phyloP scores from a whole-genome alignment of 495 filamentous ascomycete species.

The Evansstolkia leycettana region DNA sequence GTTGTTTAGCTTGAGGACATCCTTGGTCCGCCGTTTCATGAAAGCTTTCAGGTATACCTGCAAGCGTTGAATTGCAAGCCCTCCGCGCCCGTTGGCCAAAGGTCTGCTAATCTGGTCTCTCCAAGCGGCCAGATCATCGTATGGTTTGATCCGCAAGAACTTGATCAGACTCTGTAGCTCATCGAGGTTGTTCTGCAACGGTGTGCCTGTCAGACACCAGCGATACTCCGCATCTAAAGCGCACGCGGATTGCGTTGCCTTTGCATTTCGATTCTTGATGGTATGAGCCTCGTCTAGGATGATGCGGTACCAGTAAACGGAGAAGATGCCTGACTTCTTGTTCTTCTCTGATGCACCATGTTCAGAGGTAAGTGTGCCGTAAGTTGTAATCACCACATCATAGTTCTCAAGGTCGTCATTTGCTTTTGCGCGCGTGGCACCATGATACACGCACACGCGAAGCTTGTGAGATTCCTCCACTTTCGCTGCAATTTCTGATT shows the following conservation, averaged over 20 bases:
- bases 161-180: constrained; percentile 87
- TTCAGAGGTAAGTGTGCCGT: constrained; percentile 87
- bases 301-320: constrained; percentile 85
- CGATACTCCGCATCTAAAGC: constrained; percentile 71
- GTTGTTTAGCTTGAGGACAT: constrained; percentile 75
- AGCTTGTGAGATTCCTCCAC: constrained; percentile 54
- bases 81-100: constrained; percentile 73
- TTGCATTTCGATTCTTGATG: constrained; percentile 96
- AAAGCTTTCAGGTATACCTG: constrained; percentile 76
- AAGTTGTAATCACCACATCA: constrained; percentile 96
- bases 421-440: constrained; percentile 68
- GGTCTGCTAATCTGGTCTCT: constrained; percentile 77
- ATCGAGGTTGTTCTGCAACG: constrained; percentile 97
- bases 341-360: constrained; percentile 53
- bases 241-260: constrained; percentile 79
- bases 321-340: constrained; percentile 73
- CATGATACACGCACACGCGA: constrained; percentile 81
- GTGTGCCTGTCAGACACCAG: constrained; percentile 94
- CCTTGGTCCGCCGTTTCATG: constrained; percentile 96
- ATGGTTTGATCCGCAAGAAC: constrained; percentile 88
- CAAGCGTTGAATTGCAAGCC: constrained; percentile 77
- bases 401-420: constrained; percentile 63
- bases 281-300: constrained; percentile 95
- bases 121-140: constrained; percentile 70
- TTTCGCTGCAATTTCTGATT: constrained; percentile 75